phyloP scores from a whole-genome alignment of 345 rosid species.

The Pelargonium nanum region DNA sequence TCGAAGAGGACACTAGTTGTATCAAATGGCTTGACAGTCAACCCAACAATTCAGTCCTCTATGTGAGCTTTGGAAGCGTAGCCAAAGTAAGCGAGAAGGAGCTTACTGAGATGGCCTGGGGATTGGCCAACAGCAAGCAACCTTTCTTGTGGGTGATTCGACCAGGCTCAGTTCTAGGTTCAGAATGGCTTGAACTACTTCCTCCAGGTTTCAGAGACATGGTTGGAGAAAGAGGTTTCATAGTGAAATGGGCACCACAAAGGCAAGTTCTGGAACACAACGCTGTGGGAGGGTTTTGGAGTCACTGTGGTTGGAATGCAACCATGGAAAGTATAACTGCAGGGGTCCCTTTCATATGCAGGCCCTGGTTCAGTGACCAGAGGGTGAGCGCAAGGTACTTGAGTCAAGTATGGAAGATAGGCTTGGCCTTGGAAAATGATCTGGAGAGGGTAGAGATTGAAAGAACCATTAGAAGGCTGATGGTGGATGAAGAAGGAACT shows the following conservation, averaged over 20 bases:
- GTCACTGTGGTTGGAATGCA: slow-evolving; percentile 26
- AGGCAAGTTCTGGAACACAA: slow-evolving; percentile 18
- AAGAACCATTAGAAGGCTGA: slow-evolving; percentile 11
- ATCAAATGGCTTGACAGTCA: slow-evolving; percentile 22
- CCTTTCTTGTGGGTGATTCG: slow-evolving; percentile 28
- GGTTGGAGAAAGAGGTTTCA: slow-evolving; percentile 14
- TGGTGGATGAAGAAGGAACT: slow-evolving; percentile 16
- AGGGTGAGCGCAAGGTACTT: slow-evolving; percentile 9
- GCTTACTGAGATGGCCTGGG: slow-evolving; percentile 18
- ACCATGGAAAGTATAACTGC: slow-evolving; percentile 17
- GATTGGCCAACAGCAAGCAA: slow-evolving; percentile 16
- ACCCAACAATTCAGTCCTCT: slow-evolving; percentile 13
- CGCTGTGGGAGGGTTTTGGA: slow-evolving; percentile 25
- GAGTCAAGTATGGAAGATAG: slow-evolving; percentile 14
- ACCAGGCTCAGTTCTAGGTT: slow-evolving; percentile 8
- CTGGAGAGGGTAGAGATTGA: slow-evolving; percentile 13
- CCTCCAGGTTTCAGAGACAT: slow-evolving; percentile 8
- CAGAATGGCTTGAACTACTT: slow-evolving; percentile 9
- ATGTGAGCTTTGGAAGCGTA: slow-evolving; percentile 23
- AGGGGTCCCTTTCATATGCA: slow-evolving; percentile 20
- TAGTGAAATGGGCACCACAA: slow-evolving; percentile 28
- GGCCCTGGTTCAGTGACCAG: slow-evolving; percentile 19
- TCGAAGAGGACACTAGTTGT: slow-evolving; percentile 16
- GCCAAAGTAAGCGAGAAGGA: slow-evolving; percentile 16
- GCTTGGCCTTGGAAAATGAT: slow-evolving; percentile 10